A percentile compares a stretch with the other conserved stretches of the same genome.
Evolutionary conservation across 2,329 filamentous ascomycete species (phyloP).

Genomic region (Colletotrichum paranaense): DNA sequence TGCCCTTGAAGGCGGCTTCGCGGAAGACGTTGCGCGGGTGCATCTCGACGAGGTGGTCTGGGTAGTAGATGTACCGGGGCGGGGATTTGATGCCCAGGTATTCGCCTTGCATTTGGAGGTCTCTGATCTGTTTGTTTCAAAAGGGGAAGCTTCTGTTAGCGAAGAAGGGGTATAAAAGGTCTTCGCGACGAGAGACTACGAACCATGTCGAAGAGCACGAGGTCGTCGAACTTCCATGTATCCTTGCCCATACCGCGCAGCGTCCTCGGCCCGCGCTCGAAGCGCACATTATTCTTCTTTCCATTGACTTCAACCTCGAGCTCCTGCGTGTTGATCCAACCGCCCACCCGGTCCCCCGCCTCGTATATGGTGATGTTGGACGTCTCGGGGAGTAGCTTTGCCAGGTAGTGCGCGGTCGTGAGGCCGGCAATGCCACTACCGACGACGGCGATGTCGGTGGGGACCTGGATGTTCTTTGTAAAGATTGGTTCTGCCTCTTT

Average conservation of each 20-base stretch:
- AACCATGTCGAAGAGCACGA: slow-evolving; percentile 79
- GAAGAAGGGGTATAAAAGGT: slow-evolving; percentile 29
- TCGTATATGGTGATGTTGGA: slow-evolving; percentile 87
- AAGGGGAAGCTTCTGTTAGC: slow-evolving; percentile 22
- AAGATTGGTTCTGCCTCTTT: not conserved
- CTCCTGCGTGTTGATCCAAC: slow-evolving; percentile 81
- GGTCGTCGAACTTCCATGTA: slow-evolving; percentile 64
- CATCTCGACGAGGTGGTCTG: slow-evolving; percentile 68
- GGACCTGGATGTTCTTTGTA: slow-evolving; percentile 14
- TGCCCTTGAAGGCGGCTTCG: slow-evolving; percentile 48
- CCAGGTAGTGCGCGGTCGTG: slow-evolving; percentile 80
- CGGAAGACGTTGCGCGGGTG: slow-evolving; percentile 6
- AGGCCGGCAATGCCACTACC: slow-evolving; percentile 89
- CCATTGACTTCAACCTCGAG: slow-evolving; percentile 68
- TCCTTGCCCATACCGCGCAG: slow-evolving; percentile 65
- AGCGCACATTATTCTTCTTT: slow-evolving; percentile 68
- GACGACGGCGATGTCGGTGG: slow-evolving; percentile 70
- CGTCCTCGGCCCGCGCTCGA: slow-evolving; percentile 88
- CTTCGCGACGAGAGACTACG: slow-evolving; percentile 42
- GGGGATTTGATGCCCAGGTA: slow-evolving; percentile 19
- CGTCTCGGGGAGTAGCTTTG: slow-evolving; percentile 70
- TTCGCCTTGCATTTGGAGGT: slow-evolving; percentile 15
- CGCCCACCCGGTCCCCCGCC: slow-evolving; percentile 74
- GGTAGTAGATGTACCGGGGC: slow-evolving; percentile 85
- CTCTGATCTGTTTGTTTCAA: slow-evolving; percentile 8